phyloP scores from a whole-genome alignment of 1,139 yeast genomes.

The Hemisphaericaspora subhashii region DNA sequence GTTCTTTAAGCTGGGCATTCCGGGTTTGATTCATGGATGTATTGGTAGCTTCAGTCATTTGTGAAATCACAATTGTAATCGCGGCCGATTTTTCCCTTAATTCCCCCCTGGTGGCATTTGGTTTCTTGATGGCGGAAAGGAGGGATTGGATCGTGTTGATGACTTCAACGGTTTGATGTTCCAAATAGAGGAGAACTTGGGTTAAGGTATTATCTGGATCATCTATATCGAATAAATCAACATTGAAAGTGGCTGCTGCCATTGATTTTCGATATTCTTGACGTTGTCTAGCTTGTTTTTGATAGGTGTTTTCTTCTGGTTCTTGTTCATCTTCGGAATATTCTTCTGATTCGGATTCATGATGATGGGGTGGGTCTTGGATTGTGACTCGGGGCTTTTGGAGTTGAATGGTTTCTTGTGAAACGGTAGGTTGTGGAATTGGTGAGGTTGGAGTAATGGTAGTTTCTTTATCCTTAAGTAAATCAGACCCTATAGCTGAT shows the following conservation, averaged over 20 bases:
- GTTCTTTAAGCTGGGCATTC: slow-evolving; percentile 79
- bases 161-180: slow-evolving; percentile 91
- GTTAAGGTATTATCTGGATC: slow-evolving; percentile 87
- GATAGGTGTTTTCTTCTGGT: slow-evolving; percentile 24
- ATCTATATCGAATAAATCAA: slow-evolving; percentile 72
- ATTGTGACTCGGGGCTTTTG: slow-evolving; percentile 3
- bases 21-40: slow-evolving; percentile 88
- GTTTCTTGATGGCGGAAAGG: slow-evolving; percentile 71
- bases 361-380: slow-evolving; percentile 4
- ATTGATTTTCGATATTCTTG: slow-evolving; percentile 51
- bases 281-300: slow-evolving; percentile 41
- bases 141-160: slow-evolving; percentile 86
- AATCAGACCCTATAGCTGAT: slow-evolving; percentile 23
- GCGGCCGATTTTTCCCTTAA: slow-evolving; percentile 71
- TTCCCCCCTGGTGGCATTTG: slow-evolving; percentile 74
- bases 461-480: slow-evolving; percentile 12
- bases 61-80: slow-evolving; percentile 73
- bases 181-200: slow-evolving; percentile 81
- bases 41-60: slow-evolving; percentile 89
- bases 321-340: slow-evolving; percentile 15
- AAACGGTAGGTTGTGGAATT: not conserved
- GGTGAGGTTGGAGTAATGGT: slow-evolving; percentile 1
- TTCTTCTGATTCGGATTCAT: slow-evolving; percentile 3
- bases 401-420: not conserved
- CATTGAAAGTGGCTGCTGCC: slow-evolving; percentile 61